Evolutionary conservation across 805 yeast species (phyloP).

Genomic region (Kluyveromyces dobzhanskii): DNA sequence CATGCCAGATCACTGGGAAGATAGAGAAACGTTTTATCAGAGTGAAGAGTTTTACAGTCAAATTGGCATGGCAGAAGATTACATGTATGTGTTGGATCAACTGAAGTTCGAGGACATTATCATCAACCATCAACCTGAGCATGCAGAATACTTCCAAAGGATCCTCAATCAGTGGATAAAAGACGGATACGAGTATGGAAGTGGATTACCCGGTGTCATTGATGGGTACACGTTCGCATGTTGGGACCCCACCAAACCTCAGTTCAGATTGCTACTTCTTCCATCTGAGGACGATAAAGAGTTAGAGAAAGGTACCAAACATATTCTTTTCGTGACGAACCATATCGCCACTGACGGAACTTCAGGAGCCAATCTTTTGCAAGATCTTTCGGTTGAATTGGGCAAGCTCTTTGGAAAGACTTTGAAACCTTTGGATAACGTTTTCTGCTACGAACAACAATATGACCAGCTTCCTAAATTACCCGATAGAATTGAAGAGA

Average conservation of each 20-base stretch:
- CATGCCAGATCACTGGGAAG: constrained; percentile 12
- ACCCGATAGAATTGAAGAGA: constrained; percentile 18
- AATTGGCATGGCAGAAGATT: constrained; percentile 19
- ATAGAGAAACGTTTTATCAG: constrained; percentile 11
- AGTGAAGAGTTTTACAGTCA: constrained; percentile 15
- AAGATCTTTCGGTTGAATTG: constrained; percentile 13
- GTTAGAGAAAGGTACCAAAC: not conserved
- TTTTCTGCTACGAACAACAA: constrained; percentile 15
- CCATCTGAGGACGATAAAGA: constrained; percentile 6
- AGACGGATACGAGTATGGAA: constrained; percentile 10
- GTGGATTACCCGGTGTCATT: constrained; percentile 10
- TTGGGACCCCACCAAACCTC: constrained; percentile 13
- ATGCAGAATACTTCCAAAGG: constrained; percentile 6
- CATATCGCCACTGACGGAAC: constrained; percentile 22
- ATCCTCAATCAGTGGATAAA: constrained; percentile 9
- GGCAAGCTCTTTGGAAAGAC: constrained; percentile 1
- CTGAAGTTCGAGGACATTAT: constrained; percentile 15
- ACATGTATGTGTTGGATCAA: constrained; percentile 13
- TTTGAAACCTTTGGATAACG: not conserved
- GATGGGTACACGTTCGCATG: constrained; percentile 13
- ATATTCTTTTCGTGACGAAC: constrained; percentile 17
- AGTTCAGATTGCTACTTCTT: constrained; percentile 20
- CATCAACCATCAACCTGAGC: constrained; percentile 17
- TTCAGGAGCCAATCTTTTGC: constrained; percentile 16
- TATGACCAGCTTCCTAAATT: constrained; percentile 8